Evolutionary conservation across 1,139 yeast genomes (phyloP), one percentile per base, ranked within the genome.

Genomic region (Protomyces inundatus): DNA sequence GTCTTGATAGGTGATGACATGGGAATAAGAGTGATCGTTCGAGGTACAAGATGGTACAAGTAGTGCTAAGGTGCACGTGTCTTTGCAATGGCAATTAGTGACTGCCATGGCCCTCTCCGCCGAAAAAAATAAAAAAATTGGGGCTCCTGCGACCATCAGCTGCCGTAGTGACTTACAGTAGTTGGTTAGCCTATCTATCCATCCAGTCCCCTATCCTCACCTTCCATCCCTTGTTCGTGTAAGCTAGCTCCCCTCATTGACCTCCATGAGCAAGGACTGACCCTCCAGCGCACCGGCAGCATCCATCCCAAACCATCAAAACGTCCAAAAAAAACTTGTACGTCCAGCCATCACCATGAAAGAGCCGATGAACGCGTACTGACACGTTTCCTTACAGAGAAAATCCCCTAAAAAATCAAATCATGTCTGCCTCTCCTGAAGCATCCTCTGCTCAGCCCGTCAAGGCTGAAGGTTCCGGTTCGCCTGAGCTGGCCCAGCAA

Each of bases 351-450:
- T 23, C 23, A 23, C 23, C 23, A 23, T 23, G 23, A 23, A 1
- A 23, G 2, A 2, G 23, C 23, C 23, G 6, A n/a, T 12, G 42
- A 14, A 39, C 42, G 42, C 42, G 48, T 9, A 30, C 48, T 42
- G 9, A 50, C 37, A 14, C 42, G 16, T 34, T n/a, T 50, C 6
- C 37, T 6, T 34, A 12, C 35, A 50, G 53, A 50, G 37, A 50
- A 50, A 50, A 50, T 32, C 35, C 12, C 7, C 14, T 34, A 55
- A n/a, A 45, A 55, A 55, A 53, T 12, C 45, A 36, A 36, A 37
- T 3, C 42, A 55, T 55, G 60, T 55, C 60, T 34, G 42, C 60
- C 35, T 55, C 60, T 32, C 60, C 60, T 35, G 54, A 32, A 16
- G 53, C 60, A 34, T 45, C 53, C 23, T 23, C 23, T 30, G 48